Percentiles rank a stretch among this genome's conserved stretches.
Evolutionary conservation across 2,329 filamentous ascomycete species (phyloP).

Genomic region (Ceratocystis cacaofunesta): DNA sequence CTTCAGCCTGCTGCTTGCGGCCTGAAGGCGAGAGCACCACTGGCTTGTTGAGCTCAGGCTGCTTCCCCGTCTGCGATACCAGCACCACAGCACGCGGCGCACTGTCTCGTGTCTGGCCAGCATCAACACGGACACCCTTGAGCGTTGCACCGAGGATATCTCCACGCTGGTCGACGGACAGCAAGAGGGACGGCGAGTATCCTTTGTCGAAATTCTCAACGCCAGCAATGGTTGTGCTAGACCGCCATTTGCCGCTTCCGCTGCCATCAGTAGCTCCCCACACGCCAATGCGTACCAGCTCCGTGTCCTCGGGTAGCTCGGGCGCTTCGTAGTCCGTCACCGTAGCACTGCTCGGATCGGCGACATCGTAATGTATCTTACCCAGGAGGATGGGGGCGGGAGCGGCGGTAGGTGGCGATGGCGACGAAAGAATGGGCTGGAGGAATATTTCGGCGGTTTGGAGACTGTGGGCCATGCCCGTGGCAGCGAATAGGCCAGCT

Average conservation of each 20-base stretch:
- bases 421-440: constrained; percentile 31
- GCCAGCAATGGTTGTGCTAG: constrained; percentile 40
- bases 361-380: constrained; percentile 39
- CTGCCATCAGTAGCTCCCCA: constrained; percentile 31
- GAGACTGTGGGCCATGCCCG: constrained; percentile 27
- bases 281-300: constrained; percentile 43
- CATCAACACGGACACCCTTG: constrained; percentile 45
- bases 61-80: constrained; percentile 33
- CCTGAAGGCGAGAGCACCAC: constrained; percentile 42
- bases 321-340: constrained; percentile 43
- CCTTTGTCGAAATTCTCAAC: constrained; percentile 46
- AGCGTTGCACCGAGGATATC: constrained; percentile 35
- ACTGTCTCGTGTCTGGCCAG: constrained; percentile 50
- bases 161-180: constrained; percentile 32
- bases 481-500: constrained; percentile 30
- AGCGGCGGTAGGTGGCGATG: constrained; percentile 18
- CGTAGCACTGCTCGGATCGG: constrained; percentile 29
- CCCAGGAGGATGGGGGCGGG: constrained; percentile 34
- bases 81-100: constrained; percentile 43
- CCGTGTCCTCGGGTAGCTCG: constrained; percentile 31
- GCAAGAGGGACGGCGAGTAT: constrained; percentile 40
- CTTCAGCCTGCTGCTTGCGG: constrained; percentile 41
- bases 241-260: constrained; percentile 32
- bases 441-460: constrained; percentile 39
- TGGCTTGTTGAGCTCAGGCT: constrained; percentile 48